Evolutionary conservation across 2,329 filamentous ascomycete genomes (phyloP).

Genomic region (Stylonectria norvegica): DNA sequence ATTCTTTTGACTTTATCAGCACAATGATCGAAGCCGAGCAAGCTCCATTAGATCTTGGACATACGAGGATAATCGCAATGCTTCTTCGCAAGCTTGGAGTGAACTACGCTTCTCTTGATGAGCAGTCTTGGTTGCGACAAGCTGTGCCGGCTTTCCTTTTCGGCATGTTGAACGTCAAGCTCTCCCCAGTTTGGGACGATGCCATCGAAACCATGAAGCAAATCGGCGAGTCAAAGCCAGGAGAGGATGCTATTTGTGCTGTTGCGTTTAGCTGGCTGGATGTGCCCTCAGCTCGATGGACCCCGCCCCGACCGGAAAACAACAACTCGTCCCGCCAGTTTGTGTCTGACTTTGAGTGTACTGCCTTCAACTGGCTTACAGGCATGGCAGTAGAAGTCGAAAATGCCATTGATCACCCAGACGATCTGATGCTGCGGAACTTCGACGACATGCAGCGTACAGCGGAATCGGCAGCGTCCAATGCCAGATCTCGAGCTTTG

Average conservation of each 20-base stretch:
- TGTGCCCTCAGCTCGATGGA: conserved; percentile 53
- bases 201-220: conserved; percentile 71
- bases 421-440: conserved; percentile 55
- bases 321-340: conserved; percentile 36
- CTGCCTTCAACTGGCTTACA: conserved; percentile 63
- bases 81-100: conserved; percentile 74
- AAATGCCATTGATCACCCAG: conserved; percentile 49
- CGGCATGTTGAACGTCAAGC: conserved; percentile 79
- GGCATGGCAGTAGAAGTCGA: conserved; percentile 50
- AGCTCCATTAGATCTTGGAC: conserved; percentile 72
- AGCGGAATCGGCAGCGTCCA: conserved; percentile 47
- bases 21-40: conserved; percentile 77
- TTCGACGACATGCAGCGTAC: conserved; percentile 64
- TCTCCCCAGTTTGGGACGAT: conserved; percentile 86
- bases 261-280: conserved; percentile 78
- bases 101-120: conserved; percentile 56
- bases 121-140: conserved; percentile 62
- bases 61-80: conserved; percentile 75
- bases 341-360: conserved; percentile 79
- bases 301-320: conserved; percentile 37
- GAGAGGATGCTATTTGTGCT: conserved; percentile 68
- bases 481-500: conserved; percentile 73
- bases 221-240: conserved; percentile 65
- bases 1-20: conserved; percentile 28
- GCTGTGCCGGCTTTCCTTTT: conserved; percentile 82